phyloP scores from a whole-genome alignment of 495 filamentous ascomycete genomes.

The Letharia lupina region DNA sequence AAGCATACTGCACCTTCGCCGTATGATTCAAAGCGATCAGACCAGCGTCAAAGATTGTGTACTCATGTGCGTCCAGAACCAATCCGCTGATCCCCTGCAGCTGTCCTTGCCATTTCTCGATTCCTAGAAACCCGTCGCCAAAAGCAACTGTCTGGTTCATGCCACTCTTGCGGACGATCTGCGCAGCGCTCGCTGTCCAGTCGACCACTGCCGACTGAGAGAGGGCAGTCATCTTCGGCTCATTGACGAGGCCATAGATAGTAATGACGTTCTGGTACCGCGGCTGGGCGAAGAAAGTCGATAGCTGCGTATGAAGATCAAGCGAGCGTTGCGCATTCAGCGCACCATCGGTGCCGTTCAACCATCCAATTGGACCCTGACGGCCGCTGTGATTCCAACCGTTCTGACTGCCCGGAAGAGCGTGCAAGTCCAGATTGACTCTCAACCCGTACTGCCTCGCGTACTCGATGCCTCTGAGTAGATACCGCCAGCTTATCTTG shows the following conservation, averaged over 20 bases:
- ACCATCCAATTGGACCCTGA: constrained; percentile 63
- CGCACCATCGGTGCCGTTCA: constrained; percentile 59
- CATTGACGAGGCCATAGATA: constrained; percentile 82
- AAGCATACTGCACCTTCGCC: constrained; percentile 74
- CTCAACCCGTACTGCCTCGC: constrained; percentile 87
- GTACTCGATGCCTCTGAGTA: constrained; percentile 87
- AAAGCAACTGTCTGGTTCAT: constrained; percentile 59
- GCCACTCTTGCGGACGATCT: constrained; percentile 61
- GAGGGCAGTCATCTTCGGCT: constrained; percentile 69
- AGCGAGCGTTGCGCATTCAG: constrained; percentile 65
- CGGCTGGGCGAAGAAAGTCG: constrained; percentile 75
- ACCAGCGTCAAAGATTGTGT: constrained; percentile 75
- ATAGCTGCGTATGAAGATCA: constrained; percentile 72
- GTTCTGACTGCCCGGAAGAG: constrained; percentile 74
- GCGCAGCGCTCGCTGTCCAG: constrained; percentile 60
- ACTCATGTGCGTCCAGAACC: constrained; percentile 89
- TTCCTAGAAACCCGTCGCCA: constrained; percentile 76
- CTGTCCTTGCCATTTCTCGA: constrained; percentile 67
- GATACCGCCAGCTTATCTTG: constrained; percentile 85
- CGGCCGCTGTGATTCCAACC: constrained; percentile 85
- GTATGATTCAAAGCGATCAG: constrained; percentile 67
- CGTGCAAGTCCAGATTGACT: constrained; percentile 91
- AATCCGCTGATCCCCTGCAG: constrained; percentile 47
- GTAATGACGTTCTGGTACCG: constrained; percentile 76
- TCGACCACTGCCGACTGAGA: constrained; percentile 49